Evolutionary conservation across 1,139 yeast genomes (phyloP).

Genomic region (Saccharomyces hybrid): DNA sequence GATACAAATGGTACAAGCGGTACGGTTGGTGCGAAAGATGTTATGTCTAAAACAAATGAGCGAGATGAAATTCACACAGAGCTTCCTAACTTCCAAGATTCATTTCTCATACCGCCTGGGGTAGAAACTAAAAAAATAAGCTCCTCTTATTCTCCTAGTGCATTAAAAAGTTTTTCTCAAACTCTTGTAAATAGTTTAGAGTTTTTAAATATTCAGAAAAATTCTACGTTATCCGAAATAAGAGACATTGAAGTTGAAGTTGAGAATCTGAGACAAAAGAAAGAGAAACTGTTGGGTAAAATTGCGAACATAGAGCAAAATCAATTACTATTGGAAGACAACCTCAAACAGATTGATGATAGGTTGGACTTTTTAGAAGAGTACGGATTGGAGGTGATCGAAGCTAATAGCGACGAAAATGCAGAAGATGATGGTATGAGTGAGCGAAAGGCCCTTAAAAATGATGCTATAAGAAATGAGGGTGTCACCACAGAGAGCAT

Average conservation of each 20-base stretch:
- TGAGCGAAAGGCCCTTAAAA: constrained; percentile 3
- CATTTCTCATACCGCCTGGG: neutral
- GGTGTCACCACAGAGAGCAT: constrained; percentile 3
- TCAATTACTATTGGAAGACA: constrained; percentile 46
- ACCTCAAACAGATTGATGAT: constrained; percentile 38
- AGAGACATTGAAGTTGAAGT: constrained; percentile 53
- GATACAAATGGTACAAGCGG: neutral
- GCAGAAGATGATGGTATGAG: constrained; percentile 4
- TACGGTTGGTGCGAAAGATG: neutral
- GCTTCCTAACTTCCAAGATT: constrained; percentile 7
- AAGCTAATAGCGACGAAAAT: constrained; percentile 17
- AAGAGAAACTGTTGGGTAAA: constrained; percentile 48
- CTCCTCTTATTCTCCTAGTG: constrained; percentile 35
- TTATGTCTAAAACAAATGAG: constrained; percentile 12
- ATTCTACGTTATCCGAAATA: constrained; percentile 55
- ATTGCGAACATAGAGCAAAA: constrained; percentile 54
- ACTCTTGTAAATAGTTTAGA: constrained; percentile 43
- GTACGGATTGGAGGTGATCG: constrained; percentile 27
- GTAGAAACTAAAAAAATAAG: constrained; percentile 5
- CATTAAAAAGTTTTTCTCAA: constrained; percentile 35
- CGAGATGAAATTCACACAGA: constrained; percentile 8
- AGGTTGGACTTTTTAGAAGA: constrained; percentile 35
- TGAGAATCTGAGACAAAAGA: constrained; percentile 41
- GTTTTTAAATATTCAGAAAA: constrained; percentile 53
- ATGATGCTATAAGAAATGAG: neutral